Evolutionary conservation across 148 eudicot species (phyloP), one percentile per base, ranked within the genome.

Genomic region (Amaranthus palmeri): DNA sequence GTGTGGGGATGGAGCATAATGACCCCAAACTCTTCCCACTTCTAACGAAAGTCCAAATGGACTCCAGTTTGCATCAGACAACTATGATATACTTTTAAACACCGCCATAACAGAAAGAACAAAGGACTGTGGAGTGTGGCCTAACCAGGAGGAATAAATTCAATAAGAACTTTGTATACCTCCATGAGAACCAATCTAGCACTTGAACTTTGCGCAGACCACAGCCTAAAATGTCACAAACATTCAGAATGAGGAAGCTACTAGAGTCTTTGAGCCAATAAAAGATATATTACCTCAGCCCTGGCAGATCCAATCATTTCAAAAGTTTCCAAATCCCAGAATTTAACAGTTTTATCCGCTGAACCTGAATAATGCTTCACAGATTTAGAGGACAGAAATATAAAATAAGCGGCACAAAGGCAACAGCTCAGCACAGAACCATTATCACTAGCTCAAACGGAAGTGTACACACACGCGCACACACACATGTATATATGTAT

Each of bases 301-400:
- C 85, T 90, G 48, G 96, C 72, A 81, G 97, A 90, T 81, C 96
- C 99, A 76, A 90, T 95, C 90, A 88, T 81, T 78, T 96, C 99
- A 88, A 92, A 96, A 74, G 97, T 96, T 82, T 96, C 99, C 82
- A 96, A 81, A 84, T 96, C 99, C 97, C 99, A 96, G 79, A 92
- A 92, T 69, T 96, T 92, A 54, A 92, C 91, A 62, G 99, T 96
- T 75, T 81, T 82, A 72, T 96, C 99, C 3, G 96, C 93, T 67
- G 97, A 96, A 79, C 99, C 99, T 96, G 92, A 66, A 85, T 74
- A 67, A 56, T 7, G 44, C 46, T 65, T 48, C 14, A 60, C 8
- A 25, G 36, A 51, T 67, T 54, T 54, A 69, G 65, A 18, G 12
- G 61, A 72, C 50, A 69, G 3, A 69, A 73, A 54, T 68, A 12